A percentile compares a stretch with the other conserved stretches of the same genome.
Conservation (phyloP, 1,284 basidiomycete genomes). For the Ganoderma boninense region DNA sequence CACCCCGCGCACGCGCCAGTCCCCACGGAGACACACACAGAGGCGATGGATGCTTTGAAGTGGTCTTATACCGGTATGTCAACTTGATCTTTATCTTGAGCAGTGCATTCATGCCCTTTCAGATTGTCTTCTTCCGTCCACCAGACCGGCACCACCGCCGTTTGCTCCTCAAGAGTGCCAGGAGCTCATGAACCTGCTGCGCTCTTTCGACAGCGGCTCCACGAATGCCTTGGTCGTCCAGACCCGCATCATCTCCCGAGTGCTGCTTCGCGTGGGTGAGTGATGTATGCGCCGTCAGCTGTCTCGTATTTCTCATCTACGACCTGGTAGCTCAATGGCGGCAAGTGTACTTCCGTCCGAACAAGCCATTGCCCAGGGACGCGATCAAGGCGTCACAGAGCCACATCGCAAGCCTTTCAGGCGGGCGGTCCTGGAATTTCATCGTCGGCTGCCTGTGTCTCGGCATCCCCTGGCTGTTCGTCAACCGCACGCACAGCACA, state of each 20-base stretch:
- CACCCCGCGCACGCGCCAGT: slow-evolving; percentile 74
- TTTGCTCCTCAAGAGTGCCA: slow-evolving; percentile 79
- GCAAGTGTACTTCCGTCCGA: slow-evolving; percentile 70
- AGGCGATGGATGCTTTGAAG: slow-evolving; percentile 74
- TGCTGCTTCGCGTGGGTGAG: slow-evolving; percentile 73
- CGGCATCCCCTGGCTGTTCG: slow-evolving; percentile 77
- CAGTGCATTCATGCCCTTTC: slow-evolving; percentile 5
- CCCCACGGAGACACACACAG: slow-evolving; percentile 58
- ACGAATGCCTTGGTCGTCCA: slow-evolving; percentile 57
- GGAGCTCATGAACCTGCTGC: slow-evolving; percentile 69
- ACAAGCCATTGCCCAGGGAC: slow-evolving; percentile 67
- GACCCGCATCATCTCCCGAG: slow-evolving; percentile 71
- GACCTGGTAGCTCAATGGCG: slow-evolving; percentile 68
- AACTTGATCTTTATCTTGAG: slow-evolving; percentile 1
- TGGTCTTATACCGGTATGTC: slow-evolving; percentile 77
- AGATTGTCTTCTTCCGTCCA: slow-evolving; percentile 73
- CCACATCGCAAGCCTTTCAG: slow-evolving; percentile 50
- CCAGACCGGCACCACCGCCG: slow-evolving; percentile 61
- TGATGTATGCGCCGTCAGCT: slow-evolving; percentile 19
- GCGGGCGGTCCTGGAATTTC: slow-evolving; percentile 65
- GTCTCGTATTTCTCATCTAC: slow-evolving; percentile 2
- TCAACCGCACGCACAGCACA: slow-evolving; percentile 56
- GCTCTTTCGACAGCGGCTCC: slow-evolving; percentile 53
- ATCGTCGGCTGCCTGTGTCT: slow-evolving; percentile 69
- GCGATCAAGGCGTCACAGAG: slow-evolving; percentile 43